These are phyloP conservation scores for Marasmius tenuissimus DNA, from an alignment of 1,284 basidiomycete species.

Conservation along the genomic window DNA sequence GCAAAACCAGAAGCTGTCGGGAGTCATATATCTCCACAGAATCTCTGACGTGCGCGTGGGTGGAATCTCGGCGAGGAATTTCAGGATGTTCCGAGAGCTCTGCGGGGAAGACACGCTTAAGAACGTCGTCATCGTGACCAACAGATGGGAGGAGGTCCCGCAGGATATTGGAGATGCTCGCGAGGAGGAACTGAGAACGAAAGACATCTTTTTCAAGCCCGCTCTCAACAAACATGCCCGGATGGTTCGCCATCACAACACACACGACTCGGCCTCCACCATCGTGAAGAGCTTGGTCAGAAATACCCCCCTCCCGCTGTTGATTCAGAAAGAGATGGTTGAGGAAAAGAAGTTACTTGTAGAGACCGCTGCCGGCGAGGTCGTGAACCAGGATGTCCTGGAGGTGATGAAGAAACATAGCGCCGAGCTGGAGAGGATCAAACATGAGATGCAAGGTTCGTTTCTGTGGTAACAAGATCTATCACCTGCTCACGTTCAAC, in stretches of 20 bases:
- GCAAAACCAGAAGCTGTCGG: conserved; percentile 36
- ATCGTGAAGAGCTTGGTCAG: conserved; percentile 32
- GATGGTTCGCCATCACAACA: conserved; percentile 33
- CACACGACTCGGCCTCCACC: conserved; percentile 23
- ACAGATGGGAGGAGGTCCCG: conserved; percentile 41
- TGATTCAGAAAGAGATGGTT: conserved; percentile 42
- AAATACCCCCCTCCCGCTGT: conserved; percentile 30
- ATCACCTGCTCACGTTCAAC: conserved; percentile 2
- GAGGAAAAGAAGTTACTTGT: conserved; percentile 37
- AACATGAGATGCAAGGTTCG: conserved; percentile 32
- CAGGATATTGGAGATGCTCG: conserved; percentile 32
- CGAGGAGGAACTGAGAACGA: conserved; percentile 31
- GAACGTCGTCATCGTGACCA: conserved; percentile 47
- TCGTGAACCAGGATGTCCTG: conserved; percentile 35
- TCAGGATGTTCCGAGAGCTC: conserved; percentile 43
- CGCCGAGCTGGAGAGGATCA: conserved; percentile 32
- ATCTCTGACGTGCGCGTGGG: conserved; percentile 46
- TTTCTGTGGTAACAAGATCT: conserved; percentile 1
- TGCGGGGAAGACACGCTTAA: conserved; percentile 42
- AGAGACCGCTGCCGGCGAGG: conserved; percentile 40
- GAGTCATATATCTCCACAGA: conserved; percentile 47
- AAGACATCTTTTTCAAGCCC: conserved; percentile 39
- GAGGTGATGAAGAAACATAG: conserved; percentile 34
- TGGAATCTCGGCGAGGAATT: conserved; percentile 42
- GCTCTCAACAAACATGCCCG: conserved; percentile 36